Percentiles rank a stretch among this genome's conserved stretches.
Conservation (phyloP, 306 rosid species). For the Arachis stenosperma region DNA sequence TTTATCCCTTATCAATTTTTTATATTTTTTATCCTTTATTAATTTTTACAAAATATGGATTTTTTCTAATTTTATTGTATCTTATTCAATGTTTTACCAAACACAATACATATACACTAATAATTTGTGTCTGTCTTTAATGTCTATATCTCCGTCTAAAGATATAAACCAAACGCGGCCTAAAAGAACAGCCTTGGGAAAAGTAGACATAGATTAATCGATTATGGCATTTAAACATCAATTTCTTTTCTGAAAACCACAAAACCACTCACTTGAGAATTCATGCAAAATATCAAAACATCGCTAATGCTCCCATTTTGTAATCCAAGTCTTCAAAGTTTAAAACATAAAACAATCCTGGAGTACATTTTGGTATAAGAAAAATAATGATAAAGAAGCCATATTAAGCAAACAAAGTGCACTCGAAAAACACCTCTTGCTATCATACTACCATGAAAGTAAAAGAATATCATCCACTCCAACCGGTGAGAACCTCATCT, state of each 20-base stretch:
- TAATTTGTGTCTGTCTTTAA: too few relatives aligned
- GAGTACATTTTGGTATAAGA: conserved; percentile 14
- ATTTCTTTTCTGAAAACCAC: neutral
- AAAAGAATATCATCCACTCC: conserved; percentile 29
- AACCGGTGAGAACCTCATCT: conserved; percentile 1
- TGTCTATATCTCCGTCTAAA: too few relatives aligned
- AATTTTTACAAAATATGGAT: too few relatives aligned
- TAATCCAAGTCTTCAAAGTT: neutral
- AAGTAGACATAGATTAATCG: neutral
- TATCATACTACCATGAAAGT: conserved; percentile 15
- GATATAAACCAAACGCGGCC: too few relatives aligned
- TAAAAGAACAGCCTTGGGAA: neutral
- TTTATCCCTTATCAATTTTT: too few relatives aligned
- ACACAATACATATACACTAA: too few relatives aligned
- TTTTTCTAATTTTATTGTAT: too few relatives aligned
- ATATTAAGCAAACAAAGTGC: conserved; percentile 35
- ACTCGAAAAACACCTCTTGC: conserved; percentile 28
- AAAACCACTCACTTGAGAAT: neutral
- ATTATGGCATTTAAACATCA: neutral
- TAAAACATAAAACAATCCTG: neutral
- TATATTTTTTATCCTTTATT: too few relatives aligned
- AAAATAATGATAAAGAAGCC: conserved; percentile 15
- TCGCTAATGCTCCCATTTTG: neutral
- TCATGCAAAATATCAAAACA: conserved; percentile 9
- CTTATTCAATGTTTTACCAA: too few relatives aligned